Evolutionary conservation across 257 asterid species (phyloP).

Genomic region (Agastache rugosa): DNA sequence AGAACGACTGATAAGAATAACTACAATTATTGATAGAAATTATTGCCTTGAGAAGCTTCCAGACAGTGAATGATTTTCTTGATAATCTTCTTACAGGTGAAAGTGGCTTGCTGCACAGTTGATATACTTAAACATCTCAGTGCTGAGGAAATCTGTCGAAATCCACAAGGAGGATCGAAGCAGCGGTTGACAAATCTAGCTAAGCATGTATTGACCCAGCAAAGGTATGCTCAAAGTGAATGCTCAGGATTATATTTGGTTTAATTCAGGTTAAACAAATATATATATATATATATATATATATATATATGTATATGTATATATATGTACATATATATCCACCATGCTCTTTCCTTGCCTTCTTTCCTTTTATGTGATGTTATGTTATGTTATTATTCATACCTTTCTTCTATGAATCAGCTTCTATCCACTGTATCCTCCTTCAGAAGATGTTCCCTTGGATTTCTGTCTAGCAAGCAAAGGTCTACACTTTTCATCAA

Average conservation of each 20-base stretch:
- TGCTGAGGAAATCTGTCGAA: slow-evolving; percentile 92
- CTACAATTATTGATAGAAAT: not conserved
- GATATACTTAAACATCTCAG: slow-evolving; percentile 93
- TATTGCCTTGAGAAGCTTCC: not conserved
- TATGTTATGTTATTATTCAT: slow-evolving; percentile 8
- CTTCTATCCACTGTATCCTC: slow-evolving; percentile 97
- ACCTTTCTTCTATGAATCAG: slow-evolving; percentile 55
- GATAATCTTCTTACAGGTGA: slow-evolving; percentile 55
- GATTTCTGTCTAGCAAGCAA: slow-evolving; percentile 83
- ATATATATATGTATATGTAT: not conserved
- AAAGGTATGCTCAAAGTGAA: slow-evolving; percentile 55
- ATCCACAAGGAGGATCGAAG: slow-evolving; percentile 83
- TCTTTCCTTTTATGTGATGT: slow-evolving; percentile 2
- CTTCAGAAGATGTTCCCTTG: slow-evolving; percentile 84
- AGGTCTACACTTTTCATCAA: slow-evolving; percentile 66
- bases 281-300: too few relatives aligned
- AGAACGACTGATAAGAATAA: not conserved
- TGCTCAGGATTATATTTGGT: not conserved
- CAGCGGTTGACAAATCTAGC: slow-evolving; percentile 88
- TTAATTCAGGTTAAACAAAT: not conserved
- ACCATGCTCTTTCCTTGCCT: not conserved
- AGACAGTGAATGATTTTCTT: slow-evolving; percentile 24
- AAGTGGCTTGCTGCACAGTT: slow-evolving; percentile 82
- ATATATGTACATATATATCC: not conserved
- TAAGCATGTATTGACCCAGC: slow-evolving; percentile 78